phyloP scores from a whole-genome alignment of 768 basidiomycete genomes.

The Pleurotus giganteus region DNA sequence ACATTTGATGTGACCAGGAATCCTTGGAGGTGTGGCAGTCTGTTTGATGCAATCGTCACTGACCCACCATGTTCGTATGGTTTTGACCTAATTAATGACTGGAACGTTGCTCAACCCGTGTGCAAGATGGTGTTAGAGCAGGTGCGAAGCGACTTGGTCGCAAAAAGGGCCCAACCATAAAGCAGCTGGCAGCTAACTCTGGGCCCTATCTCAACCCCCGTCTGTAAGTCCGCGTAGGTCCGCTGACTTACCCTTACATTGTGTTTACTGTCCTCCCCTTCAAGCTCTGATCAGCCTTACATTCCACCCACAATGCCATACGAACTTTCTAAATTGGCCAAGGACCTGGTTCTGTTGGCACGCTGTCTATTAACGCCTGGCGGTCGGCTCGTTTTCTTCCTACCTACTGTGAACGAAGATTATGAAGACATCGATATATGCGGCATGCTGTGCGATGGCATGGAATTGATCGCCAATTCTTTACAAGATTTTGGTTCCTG shows the following conservation, averaged over 20 bases:
- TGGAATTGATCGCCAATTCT: slow-evolving; percentile 87
- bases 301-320: slow-evolving; percentile 91
- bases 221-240: slow-evolving; percentile 42
- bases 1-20: slow-evolving; percentile 93
- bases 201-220: slow-evolving; percentile 37
- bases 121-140: slow-evolving; percentile 84
- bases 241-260: not conserved
- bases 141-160: slow-evolving; percentile 82
- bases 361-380: slow-evolving; percentile 81
- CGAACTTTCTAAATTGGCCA: slow-evolving; percentile 79
- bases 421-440: slow-evolving; percentile 87
- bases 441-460: slow-evolving; percentile 76
- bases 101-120: slow-evolving; percentile 1
- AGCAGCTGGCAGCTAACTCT: slow-evolving; percentile 33
- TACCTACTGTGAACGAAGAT: slow-evolving; percentile 89
- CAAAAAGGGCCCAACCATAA: slow-evolving; percentile 46
- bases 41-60: slow-evolving; percentile 94
- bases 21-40: slow-evolving; percentile 83
- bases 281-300: slow-evolving; percentile 62
- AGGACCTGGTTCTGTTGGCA: slow-evolving; percentile 78
- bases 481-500: slow-evolving; percentile 93
- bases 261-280: not conserved
- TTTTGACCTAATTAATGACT: not conserved
- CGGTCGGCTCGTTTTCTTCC: slow-evolving; percentile 93
- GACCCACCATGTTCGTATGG: slow-evolving; percentile 83